These are phyloP conservation scores for Penicillium nucicola DNA, from an alignment of 495 filamentous ascomycete species.

Conservation along the genomic window DNA sequence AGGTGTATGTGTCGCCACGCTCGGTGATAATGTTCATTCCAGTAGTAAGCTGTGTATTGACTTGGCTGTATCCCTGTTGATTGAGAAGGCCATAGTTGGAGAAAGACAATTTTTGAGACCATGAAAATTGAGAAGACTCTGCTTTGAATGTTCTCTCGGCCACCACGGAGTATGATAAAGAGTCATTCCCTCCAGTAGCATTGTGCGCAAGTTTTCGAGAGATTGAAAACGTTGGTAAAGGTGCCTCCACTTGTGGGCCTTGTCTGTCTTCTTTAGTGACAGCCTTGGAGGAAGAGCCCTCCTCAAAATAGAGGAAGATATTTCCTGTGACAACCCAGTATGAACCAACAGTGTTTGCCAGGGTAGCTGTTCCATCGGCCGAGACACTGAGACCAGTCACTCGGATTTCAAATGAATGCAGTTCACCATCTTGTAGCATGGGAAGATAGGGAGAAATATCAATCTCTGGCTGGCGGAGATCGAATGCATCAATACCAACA, in stretches of 20 bases:
- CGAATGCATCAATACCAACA: constrained; percentile 81
- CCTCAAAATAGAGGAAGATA: constrained; percentile 70
- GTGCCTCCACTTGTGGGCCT: constrained; percentile 28
- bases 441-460: constrained; percentile 80
- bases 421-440: constrained; percentile 58
- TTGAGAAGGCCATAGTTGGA: constrained; percentile 58
- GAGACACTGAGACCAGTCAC: constrained; percentile 59
- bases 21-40: constrained; percentile 53
- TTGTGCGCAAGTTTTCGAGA: constrained; percentile 39
- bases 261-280: neutral
- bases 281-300: constrained; percentile 36
- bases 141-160: constrained; percentile 57
- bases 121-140: constrained; percentile 46
- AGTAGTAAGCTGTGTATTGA: constrained; percentile 57
- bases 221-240: constrained; percentile 40
- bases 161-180: constrained; percentile 55
- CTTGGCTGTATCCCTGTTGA: constrained; percentile 57
- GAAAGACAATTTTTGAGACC: constrained; percentile 61
- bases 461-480: constrained; percentile 77
- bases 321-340: constrained; percentile 85
- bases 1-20: constrained; percentile 12
- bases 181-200: constrained; percentile 55
- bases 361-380: constrained; percentile 37
- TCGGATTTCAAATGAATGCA: constrained; percentile 69
- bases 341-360: constrained; percentile 60